Conservation (phyloP, 2,329 filamentous ascomycete species). For the Sporothrix dimorphospora region DNA sequence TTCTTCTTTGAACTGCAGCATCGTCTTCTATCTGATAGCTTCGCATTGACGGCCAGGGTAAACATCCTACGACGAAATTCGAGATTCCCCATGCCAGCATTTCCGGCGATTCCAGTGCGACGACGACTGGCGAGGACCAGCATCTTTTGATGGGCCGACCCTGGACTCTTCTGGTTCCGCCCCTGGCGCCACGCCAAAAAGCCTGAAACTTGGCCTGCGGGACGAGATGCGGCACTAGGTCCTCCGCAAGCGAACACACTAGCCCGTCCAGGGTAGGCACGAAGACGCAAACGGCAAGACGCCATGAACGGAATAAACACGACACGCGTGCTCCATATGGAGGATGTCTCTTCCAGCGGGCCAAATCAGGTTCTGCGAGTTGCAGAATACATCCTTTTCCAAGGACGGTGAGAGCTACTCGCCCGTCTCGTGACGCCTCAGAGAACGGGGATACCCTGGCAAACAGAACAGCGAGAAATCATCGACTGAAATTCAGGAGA, state of each 20-base stretch:
- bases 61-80: neutral
- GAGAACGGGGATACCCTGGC: too few relatives aligned
- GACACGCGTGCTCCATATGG: neutral
- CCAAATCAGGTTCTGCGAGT: neutral
- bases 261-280: constrained; percentile 6
- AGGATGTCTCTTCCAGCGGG: neutral
- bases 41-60: neutral
- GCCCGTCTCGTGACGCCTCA: neutral
- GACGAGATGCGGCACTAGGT: neutral
- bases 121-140: neutral
- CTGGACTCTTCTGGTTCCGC: neutral
- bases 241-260: neutral
- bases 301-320: neutral
- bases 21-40: neutral
- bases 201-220: constrained; percentile 24
- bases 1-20: neutral
- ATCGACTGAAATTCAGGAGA: neutral
- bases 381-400: neutral
- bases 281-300: constrained; percentile 1
- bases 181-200: constrained; percentile 17
- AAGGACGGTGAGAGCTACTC: neutral
- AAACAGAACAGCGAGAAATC: too few relatives aligned
- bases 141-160: neutral
- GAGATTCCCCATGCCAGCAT: neutral
- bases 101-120: neutral